Percentiles rank a stretch among this genome's conserved stretches.
Conservation (phyloP, 2,329 filamentous ascomycete genomes). For the Pyrenophora tritici-repentis region DNA sequence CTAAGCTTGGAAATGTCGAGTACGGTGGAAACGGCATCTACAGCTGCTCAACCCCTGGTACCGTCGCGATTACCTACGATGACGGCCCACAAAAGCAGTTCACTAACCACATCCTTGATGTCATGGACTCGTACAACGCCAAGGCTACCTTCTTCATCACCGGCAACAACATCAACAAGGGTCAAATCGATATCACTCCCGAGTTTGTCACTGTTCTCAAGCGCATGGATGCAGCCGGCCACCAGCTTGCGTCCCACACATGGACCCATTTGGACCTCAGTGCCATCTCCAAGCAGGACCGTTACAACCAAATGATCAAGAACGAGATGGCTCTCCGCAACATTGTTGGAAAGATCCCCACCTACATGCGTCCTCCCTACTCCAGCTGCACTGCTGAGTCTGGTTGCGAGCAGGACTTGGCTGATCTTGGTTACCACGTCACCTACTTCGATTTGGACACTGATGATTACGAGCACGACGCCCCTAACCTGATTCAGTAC, state of each 20-base stretch:
- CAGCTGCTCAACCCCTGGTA: constrained; percentile 57
- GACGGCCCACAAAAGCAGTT: constrained; percentile 69
- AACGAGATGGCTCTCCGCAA: constrained; percentile 62
- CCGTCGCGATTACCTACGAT: constrained; percentile 69
- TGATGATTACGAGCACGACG: constrained; percentile 50
- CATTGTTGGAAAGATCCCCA: constrained; percentile 60
- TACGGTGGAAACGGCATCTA: constrained; percentile 65
- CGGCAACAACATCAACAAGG: constrained; percentile 61
- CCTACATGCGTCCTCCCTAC: constrained; percentile 59
- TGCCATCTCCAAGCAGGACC: constrained; percentile 48
- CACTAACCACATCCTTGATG: constrained; percentile 42
- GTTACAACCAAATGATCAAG: constrained; percentile 56
- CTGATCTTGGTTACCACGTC: constrained; percentile 61
- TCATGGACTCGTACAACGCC: constrained; percentile 63
- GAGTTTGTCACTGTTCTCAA: constrained; percentile 57
- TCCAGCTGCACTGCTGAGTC: constrained; percentile 50
- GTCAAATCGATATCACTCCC: constrained; percentile 58
- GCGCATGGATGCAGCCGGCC: constrained; percentile 59
- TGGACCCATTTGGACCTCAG: constrained; percentile 59
- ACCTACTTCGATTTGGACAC: constrained; percentile 66
- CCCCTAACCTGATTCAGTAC: constrained; percentile 34
- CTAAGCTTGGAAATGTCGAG: constrained; percentile 57
- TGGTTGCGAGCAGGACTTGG: constrained; percentile 46
- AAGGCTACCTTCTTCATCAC: constrained; percentile 72
- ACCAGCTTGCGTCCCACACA: constrained; percentile 66